These are phyloP conservation scores for Didymella sp. DNA, from an alignment of 2,329 filamentous ascomycete species.

Conservation along the genomic window DNA sequence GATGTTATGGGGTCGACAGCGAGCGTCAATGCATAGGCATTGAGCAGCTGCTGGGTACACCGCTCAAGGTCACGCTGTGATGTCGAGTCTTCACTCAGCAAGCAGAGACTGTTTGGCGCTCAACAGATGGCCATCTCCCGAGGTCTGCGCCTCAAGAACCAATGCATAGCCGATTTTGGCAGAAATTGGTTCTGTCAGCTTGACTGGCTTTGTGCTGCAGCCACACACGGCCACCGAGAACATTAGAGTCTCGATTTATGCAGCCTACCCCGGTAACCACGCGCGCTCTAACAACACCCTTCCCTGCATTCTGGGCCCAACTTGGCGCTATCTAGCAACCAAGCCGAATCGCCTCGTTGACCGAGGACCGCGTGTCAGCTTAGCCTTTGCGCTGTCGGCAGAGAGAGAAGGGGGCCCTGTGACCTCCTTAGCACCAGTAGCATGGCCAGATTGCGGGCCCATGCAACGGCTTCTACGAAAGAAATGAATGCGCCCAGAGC, in stretches of 20 bases:
- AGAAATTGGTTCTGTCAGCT: conserved; percentile 17
- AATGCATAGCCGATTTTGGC: conserved; percentile 14
- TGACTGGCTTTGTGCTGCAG: conserved; percentile 23
- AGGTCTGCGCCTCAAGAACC: conserved; percentile 20
- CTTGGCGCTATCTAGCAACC: conserved; percentile 28
- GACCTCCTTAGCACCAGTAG: conserved; percentile 24
- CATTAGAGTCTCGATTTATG: conserved; percentile 28
- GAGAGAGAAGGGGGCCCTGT: conserved; percentile 34
- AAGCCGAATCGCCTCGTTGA: conserved; percentile 26
- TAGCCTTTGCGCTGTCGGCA: conserved; percentile 34
- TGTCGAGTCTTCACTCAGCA: conserved; percentile 2
- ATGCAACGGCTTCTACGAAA: conserved; percentile 30
- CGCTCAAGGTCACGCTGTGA: conserved; percentile 17
- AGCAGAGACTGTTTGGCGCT: neutral
- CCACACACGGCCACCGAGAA: conserved; percentile 18
- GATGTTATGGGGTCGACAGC: conserved; percentile 24
- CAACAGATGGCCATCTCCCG: neutral
- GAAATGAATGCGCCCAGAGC: conserved; percentile 27
- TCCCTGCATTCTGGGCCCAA: conserved; percentile 28
- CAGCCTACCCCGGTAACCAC: conserved; percentile 27
- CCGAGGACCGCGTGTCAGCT: conserved; percentile 41
- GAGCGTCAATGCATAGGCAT: conserved; percentile 23
- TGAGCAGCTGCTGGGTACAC: conserved; percentile 9
- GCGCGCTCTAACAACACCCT: conserved; percentile 20
- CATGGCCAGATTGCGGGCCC: conserved; percentile 35